These are phyloP conservation scores for Globisporangium cederbergense DNA, from an alignment of 352 stramenopile genomes.

Conservation along the genomic window DNA sequence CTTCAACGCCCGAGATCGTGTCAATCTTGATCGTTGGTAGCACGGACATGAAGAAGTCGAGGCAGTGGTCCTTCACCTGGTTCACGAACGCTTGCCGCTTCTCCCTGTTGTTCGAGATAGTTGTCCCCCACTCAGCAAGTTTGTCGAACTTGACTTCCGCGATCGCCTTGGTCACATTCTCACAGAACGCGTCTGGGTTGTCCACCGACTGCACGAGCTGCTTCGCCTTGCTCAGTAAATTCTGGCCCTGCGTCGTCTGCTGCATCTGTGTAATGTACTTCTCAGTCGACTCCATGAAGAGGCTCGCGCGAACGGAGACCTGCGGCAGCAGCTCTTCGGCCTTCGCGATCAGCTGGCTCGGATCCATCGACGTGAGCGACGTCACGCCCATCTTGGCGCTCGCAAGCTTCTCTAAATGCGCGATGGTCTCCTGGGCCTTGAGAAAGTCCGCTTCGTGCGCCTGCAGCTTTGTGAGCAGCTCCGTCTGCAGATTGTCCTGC, in stretches of 20 bases:
- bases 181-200: constrained; percentile 66
- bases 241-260: constrained; percentile 62
- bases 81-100: constrained; percentile 80
- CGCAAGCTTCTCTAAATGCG: constrained; percentile 52
- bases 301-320: constrained; percentile 44
- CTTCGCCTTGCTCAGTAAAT: constrained; percentile 65
- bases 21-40: constrained; percentile 81
- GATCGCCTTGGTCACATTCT: constrained; percentile 70
- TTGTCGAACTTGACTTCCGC: constrained; percentile 67
- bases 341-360: constrained; percentile 48
- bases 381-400: constrained; percentile 58
- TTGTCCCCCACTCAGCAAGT: constrained; percentile 58
- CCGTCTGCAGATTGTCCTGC: constrained; percentile 34
- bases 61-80: constrained; percentile 76
- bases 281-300: constrained; percentile 60
- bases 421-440: constrained; percentile 52
- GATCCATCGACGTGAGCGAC: constrained; percentile 55
- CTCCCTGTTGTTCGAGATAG: constrained; percentile 52
- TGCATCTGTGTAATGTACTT: constrained; percentile 72
- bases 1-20: constrained; percentile 73
- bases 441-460: constrained; percentile 54
- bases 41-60: constrained; percentile 86
- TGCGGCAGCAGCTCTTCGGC: constrained; percentile 64
- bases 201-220: constrained; percentile 70
- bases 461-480: constrained; percentile 53